Evolutionary conservation across 2,329 filamentous ascomycete genomes (phyloP), one percentile per base, ranked within the genome.

Genomic region (Cladosporium phlei): DNA sequence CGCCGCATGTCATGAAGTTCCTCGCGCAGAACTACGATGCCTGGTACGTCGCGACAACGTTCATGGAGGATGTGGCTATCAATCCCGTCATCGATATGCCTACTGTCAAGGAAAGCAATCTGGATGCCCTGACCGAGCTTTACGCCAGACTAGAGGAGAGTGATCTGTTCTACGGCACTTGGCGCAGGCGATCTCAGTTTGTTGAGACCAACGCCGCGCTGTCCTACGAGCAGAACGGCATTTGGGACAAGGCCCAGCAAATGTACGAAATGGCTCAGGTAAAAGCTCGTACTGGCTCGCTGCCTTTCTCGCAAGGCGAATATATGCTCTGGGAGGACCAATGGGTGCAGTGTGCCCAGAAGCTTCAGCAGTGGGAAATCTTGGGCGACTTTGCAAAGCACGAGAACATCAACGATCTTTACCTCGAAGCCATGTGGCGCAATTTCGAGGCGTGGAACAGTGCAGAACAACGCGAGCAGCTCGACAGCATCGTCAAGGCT

Each of bases 241-340:
- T 97, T 80, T 98, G 93, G 94, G 93, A 98, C 60, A 97, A 97
- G 69, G 90, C 94, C 1, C 94, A 98, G 69, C 86, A 87, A 61
- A 85, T 96, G 72, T 98, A 97, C 66, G 93, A 99, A 67, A 85
- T 85, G 47, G 93, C 94, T 0, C 94, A 98, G 67, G 88, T 98
- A 65, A 98, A 97, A 66, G 93, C 94, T 34, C 82, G 94, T 37
- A 97, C 91, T 0, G 93, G 90, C 42, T 88, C 91, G n/a, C 82
- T 97, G 51, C 91, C 93, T 0, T 97, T 96, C 66, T 95, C 91
- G 1, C 87, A 94, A 59, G 89, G 85, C 24, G 93, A 99, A 67
- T 99, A 99, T 68, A 96, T 95, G 80, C 78, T 99, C 1, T 99
- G 93, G 93, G 93, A 99, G 68, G 93, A 99, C 62, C 94, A 98